These are phyloP conservation scores for Ustilago vetiveriae DNA, from an alignment of 1,284 basidiomycete species.

Conservation along the genomic window DNA sequence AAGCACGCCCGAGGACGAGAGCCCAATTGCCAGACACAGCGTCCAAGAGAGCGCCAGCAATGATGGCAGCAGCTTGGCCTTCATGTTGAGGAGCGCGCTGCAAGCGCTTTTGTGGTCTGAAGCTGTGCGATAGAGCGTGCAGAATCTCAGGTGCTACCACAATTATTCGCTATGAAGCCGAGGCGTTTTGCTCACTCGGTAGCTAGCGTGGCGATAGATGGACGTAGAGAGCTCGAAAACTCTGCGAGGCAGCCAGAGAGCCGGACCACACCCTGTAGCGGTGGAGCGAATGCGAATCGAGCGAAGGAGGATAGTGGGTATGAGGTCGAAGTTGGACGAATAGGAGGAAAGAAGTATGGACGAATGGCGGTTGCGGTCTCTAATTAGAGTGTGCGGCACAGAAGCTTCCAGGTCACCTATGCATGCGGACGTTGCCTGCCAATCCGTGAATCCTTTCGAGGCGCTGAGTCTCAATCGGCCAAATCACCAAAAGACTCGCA, in stretches of 20 bases:
- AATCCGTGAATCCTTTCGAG: not conserved
- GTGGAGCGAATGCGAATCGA: not conserved
- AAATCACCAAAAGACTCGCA: not conserved
- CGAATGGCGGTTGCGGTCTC: not conserved
- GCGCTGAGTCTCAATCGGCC: conserved; percentile 1
- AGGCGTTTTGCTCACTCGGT: too few species aligned
- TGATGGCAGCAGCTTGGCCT: conserved; percentile 27
- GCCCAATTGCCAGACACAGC: conserved; percentile 29
- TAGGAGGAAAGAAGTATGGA: too few species aligned
- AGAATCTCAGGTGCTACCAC: not conserved
- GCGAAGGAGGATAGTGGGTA: not conserved
- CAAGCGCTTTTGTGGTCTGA: not conserved
- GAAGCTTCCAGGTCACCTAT: conserved; percentile 33
- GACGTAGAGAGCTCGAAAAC: not conserved
- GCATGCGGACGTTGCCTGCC: conserved; percentile 1
- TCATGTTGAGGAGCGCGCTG: conserved; percentile 15
- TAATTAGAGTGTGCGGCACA: not conserved
- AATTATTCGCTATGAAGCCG: not conserved
- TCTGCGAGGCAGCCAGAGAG: not conserved
- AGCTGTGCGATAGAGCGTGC: not conserved
- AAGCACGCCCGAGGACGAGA: conserved; percentile 21
- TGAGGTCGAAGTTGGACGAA: not conserved
- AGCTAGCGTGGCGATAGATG: not conserved
- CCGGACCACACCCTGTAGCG: too few species aligned
- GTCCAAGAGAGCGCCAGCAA: conserved; percentile 42